Base-by-base conservation (phyloP, 371 early-diverging fungal genomes). In the Quaeritorhiza haematococci region DNA sequence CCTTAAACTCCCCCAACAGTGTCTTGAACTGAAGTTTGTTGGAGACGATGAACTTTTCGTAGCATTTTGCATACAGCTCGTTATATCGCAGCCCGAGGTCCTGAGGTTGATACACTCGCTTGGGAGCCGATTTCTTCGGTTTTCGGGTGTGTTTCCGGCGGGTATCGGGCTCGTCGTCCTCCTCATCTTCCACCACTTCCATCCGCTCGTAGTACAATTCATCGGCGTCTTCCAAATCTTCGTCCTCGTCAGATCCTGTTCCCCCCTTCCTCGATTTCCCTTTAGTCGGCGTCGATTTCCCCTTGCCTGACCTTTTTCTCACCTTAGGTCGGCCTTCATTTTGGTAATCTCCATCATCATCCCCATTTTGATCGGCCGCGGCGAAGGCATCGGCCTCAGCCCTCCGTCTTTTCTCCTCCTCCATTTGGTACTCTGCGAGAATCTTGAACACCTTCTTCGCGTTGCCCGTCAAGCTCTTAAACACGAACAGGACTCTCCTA, bases 1-100 rank as follows among this genome's bases (percentile, higher is more conserved):
- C 95, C 41, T 82, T 79, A 64, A 94, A 92, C 70, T 96, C 97
- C 1, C 87, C 88, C 52, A 96, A 66, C 63, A 90, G 88, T 2
- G 92, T 83, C 52, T 87, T 85, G 64, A 96, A 87, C 0, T 86
- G 85, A 35, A 86, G 59, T 44, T 89, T 90, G 58, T 78, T 91
- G 28, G 84, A 84, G 33, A 90, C 92, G 53, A 86, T 76, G 62
- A 94, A 94, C 49, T 79, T 74, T 53, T 94, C 92, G 27, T 85
- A 76, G 55, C 92, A 91, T 47, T 76, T 74, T 33, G 75, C 71
- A 69, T 83, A 91, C 53, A 84, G 85, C 28, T 68, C 68, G 49
- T 77, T 65, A 59, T 84, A 83, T 0, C 85, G 56, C 61, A 92
- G 42, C 17, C 50, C 50, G 10, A 27, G 38, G 21, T 27, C 7